A percentile compares a stretch with the other conserved stretches of the same genome.
phyloP scores from a whole-genome alignment of 176 grass and related monocot genomes.

The Aegilops bicornis region DNA sequence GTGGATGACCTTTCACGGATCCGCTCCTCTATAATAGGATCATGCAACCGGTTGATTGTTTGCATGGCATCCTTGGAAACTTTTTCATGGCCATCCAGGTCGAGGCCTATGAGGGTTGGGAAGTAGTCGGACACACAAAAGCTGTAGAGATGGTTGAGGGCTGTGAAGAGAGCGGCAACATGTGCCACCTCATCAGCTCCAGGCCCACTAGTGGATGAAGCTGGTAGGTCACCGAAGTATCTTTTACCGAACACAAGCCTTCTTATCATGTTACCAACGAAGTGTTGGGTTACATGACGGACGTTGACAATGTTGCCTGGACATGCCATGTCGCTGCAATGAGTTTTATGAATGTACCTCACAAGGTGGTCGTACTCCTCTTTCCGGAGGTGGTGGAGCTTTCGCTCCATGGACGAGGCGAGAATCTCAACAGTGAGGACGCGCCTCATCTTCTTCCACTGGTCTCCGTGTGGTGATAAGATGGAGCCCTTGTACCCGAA shows the following conservation, averaged over 20 bases:
- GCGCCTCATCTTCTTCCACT: slow-evolving; percentile 44
- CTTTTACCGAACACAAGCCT: slow-evolving; percentile 41
- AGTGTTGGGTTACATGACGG: slow-evolving; percentile 12
- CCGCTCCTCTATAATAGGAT: neutral
- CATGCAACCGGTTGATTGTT: slow-evolving; percentile 12
- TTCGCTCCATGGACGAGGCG: neutral
- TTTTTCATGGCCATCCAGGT: slow-evolving; percentile 47
- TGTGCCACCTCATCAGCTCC: slow-evolving; percentile 44
- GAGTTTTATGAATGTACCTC: neutral
- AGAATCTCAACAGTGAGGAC: slow-evolving; percentile 22
- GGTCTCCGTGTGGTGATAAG: neutral
- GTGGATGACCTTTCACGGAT: neutral
- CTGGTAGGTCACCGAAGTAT: slow-evolving; percentile 9
- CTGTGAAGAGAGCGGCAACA: slow-evolving; percentile 21
- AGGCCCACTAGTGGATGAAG: neutral
- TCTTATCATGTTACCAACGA: slow-evolving; percentile 38
- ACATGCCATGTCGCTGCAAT: neutral
- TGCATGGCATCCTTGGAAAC: slow-evolving; percentile 2
- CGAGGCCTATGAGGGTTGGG: slow-evolving; percentile 26
- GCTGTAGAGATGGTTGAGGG: slow-evolving; percentile 21
- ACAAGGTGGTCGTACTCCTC: slow-evolving; percentile 31
- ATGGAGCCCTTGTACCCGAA: neutral
- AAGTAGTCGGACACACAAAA: slow-evolving; percentile 52
- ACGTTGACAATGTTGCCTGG: neutral
- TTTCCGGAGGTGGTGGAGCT: neutral